Percentiles rank a stretch among this genome's conserved stretches.
Conservation (phyloP, 495 filamentous ascomycete genomes). For the Hypoxylon rickii region DNA sequence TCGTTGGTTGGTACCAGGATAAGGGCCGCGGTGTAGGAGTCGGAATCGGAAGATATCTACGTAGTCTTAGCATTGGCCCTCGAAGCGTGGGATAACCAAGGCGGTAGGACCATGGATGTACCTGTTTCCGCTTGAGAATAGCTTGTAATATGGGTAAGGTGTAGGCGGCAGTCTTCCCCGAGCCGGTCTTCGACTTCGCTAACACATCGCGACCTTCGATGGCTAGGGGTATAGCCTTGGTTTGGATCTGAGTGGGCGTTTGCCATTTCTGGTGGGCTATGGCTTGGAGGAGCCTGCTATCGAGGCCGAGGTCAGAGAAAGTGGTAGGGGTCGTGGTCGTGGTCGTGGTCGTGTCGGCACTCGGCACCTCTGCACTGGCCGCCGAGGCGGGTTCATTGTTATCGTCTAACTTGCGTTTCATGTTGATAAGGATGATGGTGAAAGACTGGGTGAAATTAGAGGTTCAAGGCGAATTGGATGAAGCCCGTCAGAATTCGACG, state of each 20-base stretch:
- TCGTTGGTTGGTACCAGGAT: conserved; percentile 94
- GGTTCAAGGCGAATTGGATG: not conserved
- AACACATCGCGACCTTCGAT: conserved; percentile 91
- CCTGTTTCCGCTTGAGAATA: conserved; percentile 76
- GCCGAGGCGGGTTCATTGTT: conserved; percentile 50
- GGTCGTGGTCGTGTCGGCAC: conserved; percentile 22
- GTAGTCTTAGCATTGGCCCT: no score
- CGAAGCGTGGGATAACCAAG: no score
- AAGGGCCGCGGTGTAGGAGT: conserved; percentile 61
- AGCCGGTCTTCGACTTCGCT: conserved; percentile 88
- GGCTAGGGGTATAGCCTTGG: conserved; percentile 84
- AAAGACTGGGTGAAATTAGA: not conserved
- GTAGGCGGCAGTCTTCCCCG: conserved; percentile 97
- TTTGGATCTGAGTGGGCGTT: conserved; percentile 83
- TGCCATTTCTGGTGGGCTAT: conserved; percentile 82
- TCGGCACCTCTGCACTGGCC: conserved; percentile 14
- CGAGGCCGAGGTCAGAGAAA: conserved; percentile 70
- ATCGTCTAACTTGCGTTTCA: conserved; percentile 62
- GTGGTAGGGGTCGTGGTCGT: conserved; percentile 39
- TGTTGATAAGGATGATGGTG: conserved; percentile 25
- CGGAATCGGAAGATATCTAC: conserved; percentile 43
- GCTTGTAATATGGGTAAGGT: conserved; percentile 84
- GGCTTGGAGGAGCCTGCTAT: conserved; percentile 83
- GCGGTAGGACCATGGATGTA: no score
- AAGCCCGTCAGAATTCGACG: not conserved